These are phyloP conservation scores for Caloboletus firmus DNA, from an alignment of 1,284 basidiomycete genomes.

Conservation along the genomic window DNA sequence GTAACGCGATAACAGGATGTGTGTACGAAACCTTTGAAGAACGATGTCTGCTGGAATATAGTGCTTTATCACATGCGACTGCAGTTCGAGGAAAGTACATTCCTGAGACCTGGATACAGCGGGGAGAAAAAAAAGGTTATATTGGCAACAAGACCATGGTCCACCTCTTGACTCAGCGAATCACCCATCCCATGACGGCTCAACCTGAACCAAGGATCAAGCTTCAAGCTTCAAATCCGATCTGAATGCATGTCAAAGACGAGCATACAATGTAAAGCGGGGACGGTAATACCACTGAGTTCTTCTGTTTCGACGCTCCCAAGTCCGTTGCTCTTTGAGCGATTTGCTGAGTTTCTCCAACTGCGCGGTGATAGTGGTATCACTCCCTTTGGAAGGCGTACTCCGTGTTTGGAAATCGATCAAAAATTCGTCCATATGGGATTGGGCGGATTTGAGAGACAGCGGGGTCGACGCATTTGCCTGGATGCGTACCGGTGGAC, in stretches of 20 bases:
- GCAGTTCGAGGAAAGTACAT: not conserved
- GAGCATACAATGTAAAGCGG: not conserved
- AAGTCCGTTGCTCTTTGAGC: constrained; percentile 40
- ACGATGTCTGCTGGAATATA: not conserved
- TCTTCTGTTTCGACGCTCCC: constrained; percentile 22
- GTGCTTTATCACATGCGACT: not conserved
- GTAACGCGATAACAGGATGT: not conserved
- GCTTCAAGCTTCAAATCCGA: too few relatives aligned
- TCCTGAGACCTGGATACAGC: not conserved
- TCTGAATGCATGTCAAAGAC: constrained; percentile 5
- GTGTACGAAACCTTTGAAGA: not conserved
- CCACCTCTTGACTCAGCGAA: not conserved
- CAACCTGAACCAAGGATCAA: not conserved
- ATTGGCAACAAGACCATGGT: not conserved
- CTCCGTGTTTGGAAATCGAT: constrained; percentile 47
- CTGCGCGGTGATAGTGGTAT: constrained; percentile 54
- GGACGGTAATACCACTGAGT: constrained; percentile 1
- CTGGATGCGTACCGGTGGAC: constrained; percentile 49
- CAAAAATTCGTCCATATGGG: constrained; percentile 45
- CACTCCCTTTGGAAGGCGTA: constrained; percentile 43
- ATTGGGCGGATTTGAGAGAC: constrained; percentile 41
- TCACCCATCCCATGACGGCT: not conserved
- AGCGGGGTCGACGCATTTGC: constrained; percentile 38
- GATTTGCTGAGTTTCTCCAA: constrained; percentile 53
- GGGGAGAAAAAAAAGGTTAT: not conserved